Conservation (phyloP, 768 basidiomycete genomes). For the Hypsizygus marmoreus region DNA sequence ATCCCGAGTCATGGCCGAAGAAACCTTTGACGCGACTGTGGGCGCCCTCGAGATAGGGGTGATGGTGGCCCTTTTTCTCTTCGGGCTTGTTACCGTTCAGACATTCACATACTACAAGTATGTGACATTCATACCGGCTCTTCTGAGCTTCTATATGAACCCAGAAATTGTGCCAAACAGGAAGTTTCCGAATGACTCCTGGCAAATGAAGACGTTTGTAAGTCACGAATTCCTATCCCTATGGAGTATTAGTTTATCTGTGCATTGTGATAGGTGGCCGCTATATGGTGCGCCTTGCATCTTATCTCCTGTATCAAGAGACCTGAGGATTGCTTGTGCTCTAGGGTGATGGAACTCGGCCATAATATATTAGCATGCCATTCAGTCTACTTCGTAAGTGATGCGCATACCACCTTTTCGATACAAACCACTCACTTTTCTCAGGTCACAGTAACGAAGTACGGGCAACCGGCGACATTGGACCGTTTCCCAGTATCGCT, state of each 20-base stretch:
- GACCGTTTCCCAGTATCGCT: slow-evolving; percentile 2
- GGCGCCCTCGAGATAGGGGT: slow-evolving; percentile 16
- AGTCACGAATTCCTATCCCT: not conserved
- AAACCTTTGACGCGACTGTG: slow-evolving; percentile 5
- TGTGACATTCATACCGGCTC: not conserved
- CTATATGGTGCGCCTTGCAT: slow-evolving; percentile 7
- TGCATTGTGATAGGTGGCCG: slow-evolving; percentile 16
- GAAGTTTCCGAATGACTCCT: slow-evolving; percentile 11
- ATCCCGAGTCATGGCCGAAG: not conserved
- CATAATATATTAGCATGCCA: slow-evolving; percentile 12
- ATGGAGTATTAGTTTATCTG: not conserved
- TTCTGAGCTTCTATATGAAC: not conserved
- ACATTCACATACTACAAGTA: slow-evolving; percentile 15
- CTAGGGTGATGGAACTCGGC: slow-evolving; percentile 11
- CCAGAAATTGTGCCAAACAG: too few relatives aligned
- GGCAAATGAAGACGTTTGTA: slow-evolving; percentile 10
- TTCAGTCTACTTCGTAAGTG: slow-evolving; percentile 11
- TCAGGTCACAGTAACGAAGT: slow-evolving; percentile 12
- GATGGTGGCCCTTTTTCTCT: slow-evolving; percentile 14
- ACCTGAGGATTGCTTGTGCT: not conserved
- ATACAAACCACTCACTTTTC: not conserved
- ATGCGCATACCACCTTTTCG: not conserved
- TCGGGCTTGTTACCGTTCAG: slow-evolving; percentile 14
- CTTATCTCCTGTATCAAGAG: too few relatives aligned
- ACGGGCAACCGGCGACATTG: slow-evolving; percentile 6